Evolutionary conservation across 2,329 filamentous ascomycete species (phyloP).

Genomic region (Aspergillus uvarum): DNA sequence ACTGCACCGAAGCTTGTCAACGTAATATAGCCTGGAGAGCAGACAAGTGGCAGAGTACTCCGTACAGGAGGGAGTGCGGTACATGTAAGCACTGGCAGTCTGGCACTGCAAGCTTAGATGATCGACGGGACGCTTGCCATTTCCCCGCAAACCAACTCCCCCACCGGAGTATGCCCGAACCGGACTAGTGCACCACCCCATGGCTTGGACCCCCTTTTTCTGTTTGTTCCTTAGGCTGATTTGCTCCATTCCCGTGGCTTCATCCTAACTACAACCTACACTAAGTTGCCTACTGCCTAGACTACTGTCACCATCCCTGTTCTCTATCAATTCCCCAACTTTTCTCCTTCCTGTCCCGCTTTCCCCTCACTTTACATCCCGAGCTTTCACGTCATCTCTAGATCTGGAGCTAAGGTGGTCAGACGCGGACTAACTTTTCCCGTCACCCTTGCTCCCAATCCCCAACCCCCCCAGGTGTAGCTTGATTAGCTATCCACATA

Average conservation of each 20-base stretch:
- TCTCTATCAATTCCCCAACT: too few relatives aligned
- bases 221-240: not conserved
- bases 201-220: constrained; percentile 4
- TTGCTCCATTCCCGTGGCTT: constrained; percentile 4
- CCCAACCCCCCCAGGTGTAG: not conserved
- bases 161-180: constrained; percentile 32
- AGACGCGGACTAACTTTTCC: constrained; percentile 9
- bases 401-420: constrained; percentile 4
- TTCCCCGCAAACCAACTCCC: constrained; percentile 19
- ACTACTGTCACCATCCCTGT: not conserved
- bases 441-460: constrained; percentile 3
- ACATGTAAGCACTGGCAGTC: constrained; percentile 4
- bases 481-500: not conserved
- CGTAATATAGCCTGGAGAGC: too few relatives aligned
- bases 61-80: not conserved
- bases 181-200: constrained; percentile 10
- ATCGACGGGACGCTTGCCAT: not conserved
- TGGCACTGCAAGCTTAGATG: constrained; percentile 3
- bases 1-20: not conserved
- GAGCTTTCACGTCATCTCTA: not conserved
- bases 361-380: not conserved
- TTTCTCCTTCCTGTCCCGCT: not conserved
- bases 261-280: not conserved
- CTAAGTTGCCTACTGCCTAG: too few relatives aligned
- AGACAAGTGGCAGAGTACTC: too few relatives aligned